A percentile compares a stretch with the other conserved stretches of the same genome.
Conservation (phyloP, 257 asterid species). For the Solanum pennellii region DNA sequence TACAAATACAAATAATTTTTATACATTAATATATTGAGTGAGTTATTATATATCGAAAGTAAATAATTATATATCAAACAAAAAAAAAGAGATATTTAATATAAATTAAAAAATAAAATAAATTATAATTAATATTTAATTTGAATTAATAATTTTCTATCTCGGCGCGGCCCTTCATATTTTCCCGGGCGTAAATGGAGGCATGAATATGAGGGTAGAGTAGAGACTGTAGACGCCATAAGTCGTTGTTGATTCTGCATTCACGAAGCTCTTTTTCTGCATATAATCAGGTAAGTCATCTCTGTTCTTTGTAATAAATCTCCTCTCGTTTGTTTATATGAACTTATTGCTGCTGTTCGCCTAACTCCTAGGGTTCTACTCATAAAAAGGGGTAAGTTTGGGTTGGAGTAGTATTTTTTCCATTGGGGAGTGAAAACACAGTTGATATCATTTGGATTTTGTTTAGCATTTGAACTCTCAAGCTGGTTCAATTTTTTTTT, state of each 20-base stretch:
- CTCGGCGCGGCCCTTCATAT: no score
- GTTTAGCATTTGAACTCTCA: not conserved
- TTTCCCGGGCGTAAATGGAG: no score
- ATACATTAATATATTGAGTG: no score
- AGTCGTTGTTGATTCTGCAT: not conserved
- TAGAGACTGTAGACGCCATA: not conserved
- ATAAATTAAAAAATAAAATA: no score
- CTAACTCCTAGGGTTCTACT: not conserved
- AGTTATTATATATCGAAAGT: no score
- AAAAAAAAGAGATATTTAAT: no score
- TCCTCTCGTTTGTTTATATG: not conserved
- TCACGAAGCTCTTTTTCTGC: not conserved
- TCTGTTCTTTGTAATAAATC: not conserved
- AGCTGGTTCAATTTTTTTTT: not conserved
- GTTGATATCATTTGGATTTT: not conserved
- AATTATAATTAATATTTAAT: no score
- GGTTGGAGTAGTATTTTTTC: not conserved
- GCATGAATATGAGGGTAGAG: no score
- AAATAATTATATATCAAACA: no score
- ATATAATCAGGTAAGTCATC: not conserved
- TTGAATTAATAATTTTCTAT: no score
- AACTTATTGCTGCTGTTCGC: not conserved
- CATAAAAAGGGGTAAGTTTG: not conserved
- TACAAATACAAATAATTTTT: no score
- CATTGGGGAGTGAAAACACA: not conserved